Percentiles rank a stretch among this genome's conserved stretches.
Evolutionary conservation across 2,329 filamentous ascomycete genomes (phyloP).

Genomic region (Cercospora sesami): DNA sequence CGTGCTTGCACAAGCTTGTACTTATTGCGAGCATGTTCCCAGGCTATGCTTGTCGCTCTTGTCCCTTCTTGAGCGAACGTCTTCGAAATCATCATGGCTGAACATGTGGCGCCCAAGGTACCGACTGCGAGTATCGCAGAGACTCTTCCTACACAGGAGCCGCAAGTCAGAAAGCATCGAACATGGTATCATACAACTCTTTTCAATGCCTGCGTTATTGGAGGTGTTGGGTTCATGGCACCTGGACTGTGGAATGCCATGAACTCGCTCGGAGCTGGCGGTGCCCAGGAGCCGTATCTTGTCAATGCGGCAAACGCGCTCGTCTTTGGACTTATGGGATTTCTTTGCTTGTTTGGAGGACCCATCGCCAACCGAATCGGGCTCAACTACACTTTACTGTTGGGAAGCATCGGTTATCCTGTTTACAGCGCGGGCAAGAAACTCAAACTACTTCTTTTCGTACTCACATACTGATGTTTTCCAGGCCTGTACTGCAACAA

Average conservation of each 20-base stretch:
- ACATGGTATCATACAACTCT: constrained; percentile 55
- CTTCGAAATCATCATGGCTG: constrained; percentile 10
- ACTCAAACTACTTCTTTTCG: no score
- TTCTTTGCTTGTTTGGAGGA: constrained; percentile 52
- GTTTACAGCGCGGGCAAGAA: constrained; percentile 45
- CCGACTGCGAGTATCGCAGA: constrained; percentile 12
- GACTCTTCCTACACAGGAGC: constrained; percentile 15
- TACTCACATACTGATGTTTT: background rate
- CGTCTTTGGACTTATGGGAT: constrained; percentile 50
- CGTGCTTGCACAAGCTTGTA: constrained; percentile 12
- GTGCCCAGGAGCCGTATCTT: constrained; percentile 54
- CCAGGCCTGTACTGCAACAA: constrained; percentile 52
- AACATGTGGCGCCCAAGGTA: constrained; percentile 9
- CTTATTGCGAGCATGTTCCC: background rate
- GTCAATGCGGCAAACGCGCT: constrained; percentile 56
- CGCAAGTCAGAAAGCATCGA: constrained; percentile 6
- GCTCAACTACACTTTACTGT: constrained; percentile 47
- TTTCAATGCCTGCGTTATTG: constrained; percentile 57
- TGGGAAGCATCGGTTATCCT: constrained; percentile 52
- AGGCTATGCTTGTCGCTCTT: background rate
- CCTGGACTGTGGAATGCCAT: constrained; percentile 59
- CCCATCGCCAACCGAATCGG: constrained; percentile 54
- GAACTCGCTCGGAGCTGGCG: constrained; percentile 56
- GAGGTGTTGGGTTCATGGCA: constrained; percentile 54
- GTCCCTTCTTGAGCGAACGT: background rate